These are phyloP conservation scores for Phytophthora tubulina DNA, from an alignment of 352 stramenopile genomes.

Conservation along the genomic window DNA sequence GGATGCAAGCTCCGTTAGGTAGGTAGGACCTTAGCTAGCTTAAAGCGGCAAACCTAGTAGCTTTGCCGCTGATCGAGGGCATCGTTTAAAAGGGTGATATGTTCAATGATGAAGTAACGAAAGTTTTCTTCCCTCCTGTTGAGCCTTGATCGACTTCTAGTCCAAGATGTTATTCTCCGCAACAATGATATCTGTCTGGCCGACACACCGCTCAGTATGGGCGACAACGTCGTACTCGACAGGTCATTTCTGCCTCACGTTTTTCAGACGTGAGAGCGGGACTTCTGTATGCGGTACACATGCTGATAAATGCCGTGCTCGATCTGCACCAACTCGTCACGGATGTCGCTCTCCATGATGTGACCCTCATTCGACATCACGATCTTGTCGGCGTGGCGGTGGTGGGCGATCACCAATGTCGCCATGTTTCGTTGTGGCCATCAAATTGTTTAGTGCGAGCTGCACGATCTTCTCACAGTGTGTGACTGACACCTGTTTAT, in stretches of 20 bases:
- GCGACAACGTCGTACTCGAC: constrained; percentile 15
- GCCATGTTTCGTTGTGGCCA: constrained; percentile 37
- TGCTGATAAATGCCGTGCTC: constrained; percentile 30
- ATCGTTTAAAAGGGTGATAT: not conserved
- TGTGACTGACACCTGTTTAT: constrained; percentile 28
- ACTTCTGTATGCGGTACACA: constrained; percentile 42
- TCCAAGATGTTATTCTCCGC: constrained; percentile 36
- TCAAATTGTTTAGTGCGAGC: constrained; percentile 31
- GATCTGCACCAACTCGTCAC: constrained; percentile 48
- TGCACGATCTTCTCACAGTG: constrained; percentile 43
- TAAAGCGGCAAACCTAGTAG: no score
- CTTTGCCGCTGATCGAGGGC: no score
- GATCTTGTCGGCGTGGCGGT: constrained; percentile 62
- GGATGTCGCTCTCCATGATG: constrained; percentile 55
- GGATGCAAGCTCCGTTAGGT: no score
- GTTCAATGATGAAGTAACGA: constrained; percentile 30
- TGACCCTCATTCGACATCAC: constrained; percentile 51
- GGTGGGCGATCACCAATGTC: constrained; percentile 49
- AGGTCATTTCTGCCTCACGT: not conserved
- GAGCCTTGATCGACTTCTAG: constrained; percentile 16
- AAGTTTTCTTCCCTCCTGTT: constrained; percentile 8
- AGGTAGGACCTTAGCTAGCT: no score
- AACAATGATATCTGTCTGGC: constrained; percentile 25
- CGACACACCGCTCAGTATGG: constrained; percentile 19
- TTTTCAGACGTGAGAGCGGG: constrained; percentile 11